Evolutionary conservation across 139 green algal species (phyloP).

Genomic region (Yamagishiella unicocca): DNA sequence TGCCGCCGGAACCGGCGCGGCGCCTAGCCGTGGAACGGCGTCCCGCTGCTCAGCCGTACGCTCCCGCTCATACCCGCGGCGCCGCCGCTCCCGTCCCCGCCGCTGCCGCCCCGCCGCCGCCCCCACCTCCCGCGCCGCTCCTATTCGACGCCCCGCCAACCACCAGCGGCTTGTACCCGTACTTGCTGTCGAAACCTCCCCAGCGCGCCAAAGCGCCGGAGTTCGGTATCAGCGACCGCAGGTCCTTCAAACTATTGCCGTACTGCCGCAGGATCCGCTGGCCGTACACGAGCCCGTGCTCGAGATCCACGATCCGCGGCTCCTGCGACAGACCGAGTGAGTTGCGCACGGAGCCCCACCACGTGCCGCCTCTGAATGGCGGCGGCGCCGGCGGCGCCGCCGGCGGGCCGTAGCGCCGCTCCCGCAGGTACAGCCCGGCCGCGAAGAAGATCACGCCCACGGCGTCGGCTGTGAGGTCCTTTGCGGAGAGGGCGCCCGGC

Average conservation of each 20-base stretch:
- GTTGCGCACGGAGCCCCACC: not conserved
- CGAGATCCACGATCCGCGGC: constrained; percentile 27
- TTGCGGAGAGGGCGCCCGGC: constrained; percentile 18
- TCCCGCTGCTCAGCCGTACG: too few species aligned
- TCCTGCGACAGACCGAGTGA: not conserved
- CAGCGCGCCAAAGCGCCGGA: not conserved
- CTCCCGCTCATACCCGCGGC: too few species aligned
- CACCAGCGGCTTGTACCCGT: constrained; percentile 1
- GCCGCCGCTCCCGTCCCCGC: not conserved
- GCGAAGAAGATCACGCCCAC: not conserved
- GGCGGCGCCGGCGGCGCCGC: not conserved
- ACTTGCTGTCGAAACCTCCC: not conserved
- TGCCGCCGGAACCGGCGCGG: not conserved
- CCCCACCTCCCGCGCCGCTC: not conserved
- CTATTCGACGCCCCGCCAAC: not conserved
- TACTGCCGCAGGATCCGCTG: constrained; percentile 26
- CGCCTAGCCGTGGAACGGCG: not conserved
- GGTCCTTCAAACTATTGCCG: constrained; percentile 40
- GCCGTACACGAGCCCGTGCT: constrained; percentile 46
- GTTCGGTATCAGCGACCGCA: not conserved
- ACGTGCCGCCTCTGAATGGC: not conserved
- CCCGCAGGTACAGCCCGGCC: not conserved
- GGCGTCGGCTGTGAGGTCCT: constrained; percentile 15
- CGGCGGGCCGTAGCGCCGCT: not conserved
- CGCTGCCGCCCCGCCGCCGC: not conserved